Base-by-base conservation (phyloP, 305 asterid genomes). In the Plantago lanceolata region DNA sequence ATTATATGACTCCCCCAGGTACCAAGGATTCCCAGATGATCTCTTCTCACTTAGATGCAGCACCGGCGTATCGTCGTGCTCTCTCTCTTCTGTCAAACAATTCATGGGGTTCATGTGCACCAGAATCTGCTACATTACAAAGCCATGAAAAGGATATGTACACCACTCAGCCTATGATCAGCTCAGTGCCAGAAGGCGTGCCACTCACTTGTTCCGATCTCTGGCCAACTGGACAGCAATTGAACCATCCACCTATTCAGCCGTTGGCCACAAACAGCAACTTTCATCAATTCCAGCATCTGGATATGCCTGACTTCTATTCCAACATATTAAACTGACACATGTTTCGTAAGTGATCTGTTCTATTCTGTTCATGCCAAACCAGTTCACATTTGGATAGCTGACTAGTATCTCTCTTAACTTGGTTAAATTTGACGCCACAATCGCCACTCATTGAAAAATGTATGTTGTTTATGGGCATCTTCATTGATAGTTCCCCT, bases 61-160 rank as follows among this genome's bases (percentile, higher is more conserved):
- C 85, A 76, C 82, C 75, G 40, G 89, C 81, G 13, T 77, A 73
- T 74, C 73, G 78, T 21, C 81, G 92, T 84, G 98, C 97, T 88
- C 97, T 86, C 96, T 91, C 92, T 91, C 97, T 91, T 91, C 97
- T 88, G 97, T 88, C 97, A 91, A 85, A 71, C 52, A 75, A 73
- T 69, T 80, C 88, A 3, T 84, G 89, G 91, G 83, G 72, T 64
- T 80, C 89, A 12, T 76, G 73, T 47, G 83, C 79, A 67, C 77
- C 78, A 20, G 78, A 80, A 35, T 73, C 84, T 16, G 57, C 68
- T 65, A 71, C 83, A 51, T 67, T 64, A 31, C 77, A 73, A 55
- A 68, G 70, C 64, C 76, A 75, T 1, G 82, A 75, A 48, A 63
- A 69, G 35, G 68, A 47, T 28, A 59, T 54, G 61, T 59, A 61